Evolutionary conservation across 495 filamentous ascomycete species (phyloP), one percentile per base, ranked within the genome.

Genomic region (Durotheca rogersii): DNA sequence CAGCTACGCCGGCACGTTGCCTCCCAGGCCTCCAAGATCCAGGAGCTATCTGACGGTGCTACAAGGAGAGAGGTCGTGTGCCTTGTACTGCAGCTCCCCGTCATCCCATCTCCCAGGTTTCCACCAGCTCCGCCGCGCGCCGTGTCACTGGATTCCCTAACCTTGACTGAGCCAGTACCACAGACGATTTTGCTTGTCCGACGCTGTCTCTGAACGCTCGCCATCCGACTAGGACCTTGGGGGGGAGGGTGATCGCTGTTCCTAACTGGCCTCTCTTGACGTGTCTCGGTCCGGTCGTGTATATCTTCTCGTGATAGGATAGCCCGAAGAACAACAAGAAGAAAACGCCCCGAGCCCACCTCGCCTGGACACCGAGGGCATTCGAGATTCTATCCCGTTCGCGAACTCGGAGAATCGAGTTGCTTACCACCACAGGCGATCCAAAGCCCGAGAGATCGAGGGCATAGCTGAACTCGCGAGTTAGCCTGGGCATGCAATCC

Each of bases 131-230:
- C 59, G 66, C 68, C 61, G 66, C 65, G 68, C 70, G 67, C 62
- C 66, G 70, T 74, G 60, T 62, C 59, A 71, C 69, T 68, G 58
- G 65, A 60, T 53, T 61, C 60, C 51, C 68, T 51, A 69, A 58
- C 56, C 64, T 68, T 64, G 65, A 63, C 64, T 68, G 56, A 70
- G 53, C 60, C 54, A 58, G 71, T 67, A 65, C 62, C 64, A 67
- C 70, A 62, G 60, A 65, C 65, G 69, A 70, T 63, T 68, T 71
- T 73, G 56, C 70, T 72, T 71, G 73, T 74, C 68, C 56, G 53
- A 73, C 72, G 39, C 47, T 58, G 56, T 58, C 56, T 56, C 54
- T 66, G 39, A 63, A 53, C 45, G 58, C 47, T 52, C 44, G 56
- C 56, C 52, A 51, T 56, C 53, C 31, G 53, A 29, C 49, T 40